Evolutionary conservation across 2,329 filamentous ascomycete species (phyloP).

Genomic region (Diaporthe australafricana): DNA sequence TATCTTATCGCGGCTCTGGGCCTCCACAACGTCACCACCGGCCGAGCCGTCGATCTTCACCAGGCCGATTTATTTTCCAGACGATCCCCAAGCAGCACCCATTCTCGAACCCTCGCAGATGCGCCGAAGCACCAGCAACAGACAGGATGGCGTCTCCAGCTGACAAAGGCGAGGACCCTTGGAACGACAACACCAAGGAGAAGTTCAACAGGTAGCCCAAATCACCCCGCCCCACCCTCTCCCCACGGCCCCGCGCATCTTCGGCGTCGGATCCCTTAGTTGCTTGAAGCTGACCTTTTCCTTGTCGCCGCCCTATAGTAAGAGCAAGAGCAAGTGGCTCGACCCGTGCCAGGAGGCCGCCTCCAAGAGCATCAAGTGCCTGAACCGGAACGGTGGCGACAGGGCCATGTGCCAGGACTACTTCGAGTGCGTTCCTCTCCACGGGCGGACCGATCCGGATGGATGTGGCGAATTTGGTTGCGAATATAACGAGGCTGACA

Average conservation of each 20-base stretch:
- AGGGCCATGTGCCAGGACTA: slow-evolving; percentile 92
- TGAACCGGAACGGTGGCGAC: slow-evolving; percentile 90
- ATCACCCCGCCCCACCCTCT: slow-evolving; percentile 8
- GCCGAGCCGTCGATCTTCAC: neutral
- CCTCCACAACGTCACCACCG: slow-evolving; percentile 25
- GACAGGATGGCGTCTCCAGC: slow-evolving; percentile 33
- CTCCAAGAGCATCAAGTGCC: slow-evolving; percentile 83
- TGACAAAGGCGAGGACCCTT: slow-evolving; percentile 53
- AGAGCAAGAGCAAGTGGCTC: slow-evolving; percentile 88
- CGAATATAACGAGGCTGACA: neutral
- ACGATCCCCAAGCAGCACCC: neutral
- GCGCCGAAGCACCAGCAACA: slow-evolving; percentile 16
- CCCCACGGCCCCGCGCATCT: neutral
- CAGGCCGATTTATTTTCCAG: too few relatives aligned
- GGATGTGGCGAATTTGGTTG: neutral
- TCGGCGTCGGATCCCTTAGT: neutral
- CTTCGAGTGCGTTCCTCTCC: slow-evolving; percentile 78
- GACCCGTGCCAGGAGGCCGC: slow-evolving; percentile 97
- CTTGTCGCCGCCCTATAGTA: slow-evolving; percentile 63
- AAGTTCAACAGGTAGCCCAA: slow-evolving; percentile 74
- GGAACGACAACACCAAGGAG: slow-evolving; percentile 68
- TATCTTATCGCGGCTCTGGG: slow-evolving; percentile 26
- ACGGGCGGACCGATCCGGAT: neutral
- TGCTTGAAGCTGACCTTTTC: neutral
- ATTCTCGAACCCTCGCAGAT: neutral